phyloP scores from a whole-genome alignment of 2,329 filamentous ascomycete genomes.

The Apiospora koreana region DNA sequence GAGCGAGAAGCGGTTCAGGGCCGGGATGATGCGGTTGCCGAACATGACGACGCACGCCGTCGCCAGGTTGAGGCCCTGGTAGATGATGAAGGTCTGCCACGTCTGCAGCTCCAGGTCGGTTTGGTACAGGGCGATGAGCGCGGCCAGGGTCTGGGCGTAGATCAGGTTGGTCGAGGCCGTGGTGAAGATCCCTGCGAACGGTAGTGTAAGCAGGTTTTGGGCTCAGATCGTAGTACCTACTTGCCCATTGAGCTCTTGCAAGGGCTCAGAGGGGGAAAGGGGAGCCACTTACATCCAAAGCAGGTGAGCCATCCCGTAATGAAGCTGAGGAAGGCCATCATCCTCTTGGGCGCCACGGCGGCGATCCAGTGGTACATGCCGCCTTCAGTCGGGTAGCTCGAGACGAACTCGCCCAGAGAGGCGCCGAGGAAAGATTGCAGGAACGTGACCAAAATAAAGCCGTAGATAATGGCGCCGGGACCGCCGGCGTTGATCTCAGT shows the following conservation, averaged over 20 bases:
- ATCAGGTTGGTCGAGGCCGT: constrained; percentile 46
- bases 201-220: constrained; percentile 41
- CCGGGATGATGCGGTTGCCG: constrained; percentile 29
- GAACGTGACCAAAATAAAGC: constrained; percentile 48
- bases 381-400: constrained; percentile 48
- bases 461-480: constrained; percentile 50
- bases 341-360: constrained; percentile 35
- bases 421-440: constrained; percentile 47
- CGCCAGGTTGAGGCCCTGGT: constrained; percentile 35
- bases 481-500: constrained; percentile 50
- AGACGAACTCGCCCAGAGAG: constrained; percentile 49
- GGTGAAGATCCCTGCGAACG: constrained; percentile 43
- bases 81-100: constrained; percentile 5
- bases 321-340: constrained; percentile 43
- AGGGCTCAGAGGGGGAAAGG: not conserved
- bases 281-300: not conserved
- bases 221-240: no score
- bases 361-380: constrained; percentile 55
- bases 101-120: constrained; percentile 18
- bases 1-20: constrained; percentile 45
- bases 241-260: not conserved
- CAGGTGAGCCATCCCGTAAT: not conserved
- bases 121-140: constrained; percentile 42
- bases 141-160: constrained; percentile 42
- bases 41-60: constrained; percentile 48